Base-by-base conservation (phyloP, 495 filamentous ascomycete species). In the Poronia punctata region DNA sequence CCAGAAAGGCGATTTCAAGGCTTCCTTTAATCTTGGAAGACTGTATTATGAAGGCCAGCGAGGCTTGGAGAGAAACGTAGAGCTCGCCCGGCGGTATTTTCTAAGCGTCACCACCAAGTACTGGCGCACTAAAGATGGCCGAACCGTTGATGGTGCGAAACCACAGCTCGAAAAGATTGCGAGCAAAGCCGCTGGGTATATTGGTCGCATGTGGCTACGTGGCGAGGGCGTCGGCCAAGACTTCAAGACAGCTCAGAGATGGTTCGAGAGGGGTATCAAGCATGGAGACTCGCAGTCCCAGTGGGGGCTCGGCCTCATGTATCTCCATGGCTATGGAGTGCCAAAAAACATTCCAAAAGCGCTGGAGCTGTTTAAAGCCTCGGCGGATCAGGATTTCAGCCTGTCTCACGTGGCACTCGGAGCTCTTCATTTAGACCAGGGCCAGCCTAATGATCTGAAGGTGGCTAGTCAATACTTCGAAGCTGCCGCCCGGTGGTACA, bases 131-230 rank as follows among this genome's bases (percentile, higher is more conserved):
- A 84, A 82, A 44, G 82, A 57, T 39, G 61, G 59, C 21, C 66
- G 61, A 5, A 45, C 56, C 16, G 53, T 65, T 15, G 66, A 70
- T 16, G 65, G 64, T 45, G 60, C 56, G 24, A 69, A 77, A 25
- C 61, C 65, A 6, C 65, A 69, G 2, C 61, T 92, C 15, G 90
- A 95, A 43, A 94, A 87, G 55, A 67, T 83, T 20, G 90, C 93
- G 0, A 78, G 84, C 6, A 95, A 88, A 64, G 83, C 88, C 1
- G 90, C 92, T 12, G 92, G 89, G 6, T 89, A 86, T 59, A 76
- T 99, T 34, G 92, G 92, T 1, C 68, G 86, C 29, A 99, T 97
- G 86, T 90, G 86, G 57, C 62, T 97, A 34, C 83, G 92, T 9
- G 92, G 90, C 10, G 92, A 97, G 57, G 90, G 89, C 4, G 82